Percentiles rank a stretch among this genome's conserved stretches.
These are phyloP conservation scores for Talaromyces rugulosus DNA, from an alignment of 2,329 filamentous ascomycete genomes.

Conservation along the genomic window DNA sequence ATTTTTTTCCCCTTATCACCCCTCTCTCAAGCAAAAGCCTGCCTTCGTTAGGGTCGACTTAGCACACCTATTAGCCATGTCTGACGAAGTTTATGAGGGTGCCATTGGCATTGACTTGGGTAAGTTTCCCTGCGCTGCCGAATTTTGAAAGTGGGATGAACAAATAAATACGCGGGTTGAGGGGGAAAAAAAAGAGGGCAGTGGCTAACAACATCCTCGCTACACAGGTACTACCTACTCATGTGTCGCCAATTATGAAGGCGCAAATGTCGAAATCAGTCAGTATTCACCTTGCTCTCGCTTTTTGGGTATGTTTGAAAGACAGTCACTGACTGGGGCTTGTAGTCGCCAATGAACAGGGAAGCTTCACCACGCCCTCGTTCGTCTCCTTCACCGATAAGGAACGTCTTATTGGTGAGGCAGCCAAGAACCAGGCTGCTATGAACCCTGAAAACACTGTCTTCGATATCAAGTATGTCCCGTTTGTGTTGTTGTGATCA, in stretches of 20 bases:
- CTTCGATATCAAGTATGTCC: conserved; percentile 94
- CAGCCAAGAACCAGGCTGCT: conserved; percentile 99
- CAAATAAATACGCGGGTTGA: neutral
- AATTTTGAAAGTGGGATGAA: neutral
- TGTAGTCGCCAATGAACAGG: conserved; percentile 95
- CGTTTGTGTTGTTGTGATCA: neutral
- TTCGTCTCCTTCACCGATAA: conserved; percentile 99
- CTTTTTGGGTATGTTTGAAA: neutral
- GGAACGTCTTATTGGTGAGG: conserved; percentile 98
- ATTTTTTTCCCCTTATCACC: conserved; percentile 13
- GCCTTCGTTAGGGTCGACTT: conserved; percentile 34
- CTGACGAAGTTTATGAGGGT: conserved; percentile 98
- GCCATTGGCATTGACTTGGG: conserved; percentile 99
- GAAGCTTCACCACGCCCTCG: conserved; percentile 96
- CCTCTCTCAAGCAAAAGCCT: conserved; percentile 15
- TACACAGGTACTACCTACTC: conserved; percentile 93
- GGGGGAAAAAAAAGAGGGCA: neutral
- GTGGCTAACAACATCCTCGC: neutral
- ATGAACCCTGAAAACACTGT: conserved; percentile 99
- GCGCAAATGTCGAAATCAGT: conserved; percentile 99
- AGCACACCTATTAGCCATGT: conserved; percentile 54
- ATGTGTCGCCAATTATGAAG: conserved; percentile 98
- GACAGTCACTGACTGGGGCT: conserved; percentile 7
- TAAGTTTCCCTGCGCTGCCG: conserved; percentile 46
- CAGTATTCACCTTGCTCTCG: conserved; percentile 43